phyloP scores from a whole-genome alignment of 345 rosid species.

The Psidium friedrichsthalianum region DNA sequence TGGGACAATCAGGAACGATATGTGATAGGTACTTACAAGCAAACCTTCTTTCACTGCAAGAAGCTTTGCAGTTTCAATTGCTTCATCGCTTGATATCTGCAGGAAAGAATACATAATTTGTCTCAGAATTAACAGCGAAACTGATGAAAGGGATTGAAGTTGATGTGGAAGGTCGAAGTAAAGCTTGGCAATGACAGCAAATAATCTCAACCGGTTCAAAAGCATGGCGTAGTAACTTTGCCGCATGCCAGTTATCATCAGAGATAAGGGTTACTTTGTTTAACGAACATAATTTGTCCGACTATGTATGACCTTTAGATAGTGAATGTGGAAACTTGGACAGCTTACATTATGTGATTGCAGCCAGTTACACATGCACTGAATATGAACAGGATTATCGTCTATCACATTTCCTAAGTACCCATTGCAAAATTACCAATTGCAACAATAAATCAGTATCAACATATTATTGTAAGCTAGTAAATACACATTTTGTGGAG shows the following conservation, averaged over 20 bases:
- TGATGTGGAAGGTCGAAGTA: background rate
- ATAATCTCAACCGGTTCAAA: background rate
- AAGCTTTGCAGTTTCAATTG: slow-evolving; percentile 69
- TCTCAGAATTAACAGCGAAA: background rate
- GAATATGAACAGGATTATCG: background rate
- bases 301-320: background rate
- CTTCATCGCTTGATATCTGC: slow-evolving; percentile 71
- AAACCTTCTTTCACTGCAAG: slow-evolving; percentile 83
- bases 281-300: background rate
- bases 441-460: background rate
- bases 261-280: background rate
- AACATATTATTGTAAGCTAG: background rate
- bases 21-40: slow-evolving; percentile 35
- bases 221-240: background rate
- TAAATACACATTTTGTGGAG: background rate
- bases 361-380: background rate
- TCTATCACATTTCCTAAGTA: background rate
- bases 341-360: background rate
- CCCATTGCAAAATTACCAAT: background rate
- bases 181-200: background rate
- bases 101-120: background rate
- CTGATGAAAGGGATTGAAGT: background rate
- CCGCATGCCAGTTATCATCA: background rate
- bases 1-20: background rate
- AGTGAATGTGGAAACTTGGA: background rate